Conservation (phyloP, 2,329 filamentous ascomycete species). For the Tolypocladium tundrense region DNA sequence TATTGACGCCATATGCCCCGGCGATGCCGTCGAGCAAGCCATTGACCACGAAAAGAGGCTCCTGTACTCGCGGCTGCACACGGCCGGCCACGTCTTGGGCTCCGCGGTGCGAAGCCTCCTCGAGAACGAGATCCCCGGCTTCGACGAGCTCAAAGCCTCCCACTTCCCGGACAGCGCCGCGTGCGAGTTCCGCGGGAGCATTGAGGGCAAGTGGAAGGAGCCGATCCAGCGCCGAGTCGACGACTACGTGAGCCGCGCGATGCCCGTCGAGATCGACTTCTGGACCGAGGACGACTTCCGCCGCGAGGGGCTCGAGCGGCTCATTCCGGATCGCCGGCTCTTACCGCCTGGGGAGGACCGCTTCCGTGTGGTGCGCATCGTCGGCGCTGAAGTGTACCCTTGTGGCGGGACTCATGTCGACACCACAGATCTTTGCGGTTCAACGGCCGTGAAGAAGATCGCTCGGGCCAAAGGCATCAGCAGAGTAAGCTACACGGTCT, state of each 20-base stretch:
- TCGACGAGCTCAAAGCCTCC: slow-evolving; percentile 60
- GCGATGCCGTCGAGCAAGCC: slow-evolving; percentile 38
- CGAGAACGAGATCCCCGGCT: slow-evolving; percentile 37
- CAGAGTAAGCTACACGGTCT: slow-evolving; percentile 38
- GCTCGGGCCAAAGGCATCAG: slow-evolving; percentile 52
- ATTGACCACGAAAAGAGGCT: slow-evolving; percentile 51
- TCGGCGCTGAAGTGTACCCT: slow-evolving; percentile 59
- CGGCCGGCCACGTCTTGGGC: slow-evolving; percentile 63
- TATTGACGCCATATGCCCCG: slow-evolving; percentile 23
- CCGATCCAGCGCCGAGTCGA: slow-evolving; percentile 52
- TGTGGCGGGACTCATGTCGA: slow-evolving; percentile 68
- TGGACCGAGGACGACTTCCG: slow-evolving; percentile 56
- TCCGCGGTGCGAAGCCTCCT: slow-evolving; percentile 52
- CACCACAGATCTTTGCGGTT: slow-evolving; percentile 46
- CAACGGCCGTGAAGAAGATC: slow-evolving; percentile 57
- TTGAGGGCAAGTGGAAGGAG: slow-evolving; percentile 52
- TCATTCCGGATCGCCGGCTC: slow-evolving; percentile 39
- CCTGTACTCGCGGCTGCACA: slow-evolving; percentile 60
- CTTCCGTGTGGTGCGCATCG: slow-evolving; percentile 59
- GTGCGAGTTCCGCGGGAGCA: slow-evolving; percentile 58
- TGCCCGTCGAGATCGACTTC: slow-evolving; percentile 52
- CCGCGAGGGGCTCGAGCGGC: slow-evolving; percentile 39
- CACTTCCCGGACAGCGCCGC: slow-evolving; percentile 59
- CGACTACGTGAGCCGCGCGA: slow-evolving; percentile 41
- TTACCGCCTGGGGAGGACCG: slow-evolving; percentile 38